Base-by-base conservation (phyloP, 257 asterid genomes). In the Lithospermum erythrorhizon region DNA sequence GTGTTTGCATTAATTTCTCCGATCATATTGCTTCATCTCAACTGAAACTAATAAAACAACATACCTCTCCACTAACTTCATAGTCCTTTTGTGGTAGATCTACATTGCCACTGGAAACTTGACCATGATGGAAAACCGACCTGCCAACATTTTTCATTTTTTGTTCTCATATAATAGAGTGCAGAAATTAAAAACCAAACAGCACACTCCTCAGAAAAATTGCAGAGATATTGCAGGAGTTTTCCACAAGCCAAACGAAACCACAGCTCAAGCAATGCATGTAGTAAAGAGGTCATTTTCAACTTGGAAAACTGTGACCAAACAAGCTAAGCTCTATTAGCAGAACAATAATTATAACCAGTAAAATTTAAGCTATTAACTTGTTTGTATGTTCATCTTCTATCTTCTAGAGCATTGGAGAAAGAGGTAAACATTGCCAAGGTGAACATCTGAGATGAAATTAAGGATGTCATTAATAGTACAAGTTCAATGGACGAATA, bases 11-110 rank as follows among this genome's bases (percentile, higher is more conserved):
- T 55, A 35, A 48, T 10, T 35, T 17, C 20, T 56, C 20, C n/a
- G 2, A 55, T 24, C 30, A 6, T 6, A 3, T 15, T 22, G 37
- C 32, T 56, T 37, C 14, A 7, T 30, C 25, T 54, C 0, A 25
- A 66, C 48, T 30, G 55, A 53, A 20, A 47, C 41, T 63, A 68
- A 10, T 61, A 55, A 53, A 58, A 30, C 54, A 59, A 6, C 15
- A 72, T 81, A 93, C 97, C 97, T 93, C 99, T 68, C 99, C 99
- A 65, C 81, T 84, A 76, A 72, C 77, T 75, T 93, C 95, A 68
- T 93, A 89, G 71, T 84, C 76, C 20, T 21, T 60, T 41, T 74
- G 62, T 70, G 82, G 53, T 64, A 54, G 55, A 71, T 70, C 84
- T 69, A 67, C 72, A 65, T 62, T 73, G 70, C 75, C 59, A 61